Evolutionary conservation across 2,329 filamentous ascomycete species (phyloP).

Genomic region (Fusarium clavum): DNA sequence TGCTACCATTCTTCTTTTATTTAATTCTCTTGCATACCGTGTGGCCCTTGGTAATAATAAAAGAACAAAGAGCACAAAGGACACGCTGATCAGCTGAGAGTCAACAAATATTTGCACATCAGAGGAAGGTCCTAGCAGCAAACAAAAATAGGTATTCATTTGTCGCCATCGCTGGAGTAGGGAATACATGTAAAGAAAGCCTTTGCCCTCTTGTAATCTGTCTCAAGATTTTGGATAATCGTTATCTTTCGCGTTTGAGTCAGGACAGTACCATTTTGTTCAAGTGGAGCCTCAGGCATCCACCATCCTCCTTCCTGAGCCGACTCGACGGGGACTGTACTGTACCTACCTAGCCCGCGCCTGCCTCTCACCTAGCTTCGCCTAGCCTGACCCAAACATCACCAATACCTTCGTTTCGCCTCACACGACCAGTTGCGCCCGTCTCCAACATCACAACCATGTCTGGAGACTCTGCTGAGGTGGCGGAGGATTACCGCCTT

Average conservation of each 20-base stretch:
- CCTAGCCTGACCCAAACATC: slow-evolving; percentile 26
- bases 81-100: not conserved
- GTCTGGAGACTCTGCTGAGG: slow-evolving; percentile 76
- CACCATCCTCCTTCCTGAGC: not conserved
- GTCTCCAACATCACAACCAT: slow-evolving; percentile 50
- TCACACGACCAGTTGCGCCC: slow-evolving; percentile 26
- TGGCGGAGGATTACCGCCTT: slow-evolving; percentile 94
- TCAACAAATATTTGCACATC: not conserved
- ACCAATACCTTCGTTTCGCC: slow-evolving; percentile 15
- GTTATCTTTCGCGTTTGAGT: slow-evolving; percentile 15
- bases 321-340: slow-evolving; percentile 3
- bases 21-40: not conserved
- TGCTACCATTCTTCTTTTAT: not conserved
- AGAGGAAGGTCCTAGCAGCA: not conserved
- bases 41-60: not conserved
- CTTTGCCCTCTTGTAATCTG: not conserved
- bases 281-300: slow-evolving; percentile 29
- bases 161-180: not conserved
- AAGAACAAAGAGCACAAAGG: not conserved
- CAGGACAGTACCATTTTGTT: not conserved
- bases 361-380: slow-evolving; percentile 15
- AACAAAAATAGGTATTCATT: not conserved
- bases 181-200: not conserved
- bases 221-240: not conserved
- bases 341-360: not conserved